Percentiles rank a stretch among this genome's conserved stretches.
These are phyloP conservation scores for Pyronema omphalodes DNA, from an alignment of 495 filamentous ascomycete genomes.

Conservation along the genomic window DNA sequence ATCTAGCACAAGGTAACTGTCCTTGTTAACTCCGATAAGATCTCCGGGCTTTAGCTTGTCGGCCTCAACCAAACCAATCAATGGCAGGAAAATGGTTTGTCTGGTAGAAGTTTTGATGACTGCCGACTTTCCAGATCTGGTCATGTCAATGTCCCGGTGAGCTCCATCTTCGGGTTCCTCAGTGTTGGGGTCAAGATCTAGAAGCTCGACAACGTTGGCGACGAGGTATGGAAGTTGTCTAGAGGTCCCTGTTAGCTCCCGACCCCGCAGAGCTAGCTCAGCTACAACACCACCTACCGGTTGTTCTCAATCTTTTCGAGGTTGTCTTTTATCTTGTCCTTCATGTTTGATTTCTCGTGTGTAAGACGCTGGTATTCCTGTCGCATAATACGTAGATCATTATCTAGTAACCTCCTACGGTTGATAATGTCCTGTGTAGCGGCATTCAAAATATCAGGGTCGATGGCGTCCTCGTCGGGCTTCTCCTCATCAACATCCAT, in stretches of 20 bases:
- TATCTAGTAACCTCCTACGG: conserved; percentile 73
- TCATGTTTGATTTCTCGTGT: conserved; percentile 87
- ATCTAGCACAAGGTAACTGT: conserved; percentile 96
- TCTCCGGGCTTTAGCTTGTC: conserved; percentile 84
- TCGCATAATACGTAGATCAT: conserved; percentile 95
- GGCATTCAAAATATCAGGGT: conserved; percentile 74
- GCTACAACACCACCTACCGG: conserved; percentile 38
- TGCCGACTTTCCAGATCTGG: conserved; percentile 88
- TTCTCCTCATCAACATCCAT: conserved; percentile 47
- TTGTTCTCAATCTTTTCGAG: conserved; percentile 98
- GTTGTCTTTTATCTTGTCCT: conserved; percentile 98
- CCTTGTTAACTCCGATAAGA: conserved; percentile 96
- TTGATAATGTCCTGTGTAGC: conserved; percentile 88
- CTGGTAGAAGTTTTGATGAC: conserved; percentile 99
- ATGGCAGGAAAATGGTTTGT: conserved; percentile 95
- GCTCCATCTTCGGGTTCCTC: conserved; percentile 94
- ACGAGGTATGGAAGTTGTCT: conserved; percentile 97
- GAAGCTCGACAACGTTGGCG: conserved; percentile 89
- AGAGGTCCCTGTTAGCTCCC: conserved; percentile 8
- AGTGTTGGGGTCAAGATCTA: conserved; percentile 90
- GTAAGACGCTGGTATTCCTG: conserved; percentile 87
- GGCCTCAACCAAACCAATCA: conserved; percentile 93
- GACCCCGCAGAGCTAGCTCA: conserved; percentile 2
- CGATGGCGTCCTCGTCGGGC: conserved; percentile 61
- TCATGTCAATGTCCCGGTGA: conserved; percentile 96